phyloP scores from a whole-genome alignment of 2,329 filamentous ascomycete species.

The Plectosphaerella cucumerina region DNA sequence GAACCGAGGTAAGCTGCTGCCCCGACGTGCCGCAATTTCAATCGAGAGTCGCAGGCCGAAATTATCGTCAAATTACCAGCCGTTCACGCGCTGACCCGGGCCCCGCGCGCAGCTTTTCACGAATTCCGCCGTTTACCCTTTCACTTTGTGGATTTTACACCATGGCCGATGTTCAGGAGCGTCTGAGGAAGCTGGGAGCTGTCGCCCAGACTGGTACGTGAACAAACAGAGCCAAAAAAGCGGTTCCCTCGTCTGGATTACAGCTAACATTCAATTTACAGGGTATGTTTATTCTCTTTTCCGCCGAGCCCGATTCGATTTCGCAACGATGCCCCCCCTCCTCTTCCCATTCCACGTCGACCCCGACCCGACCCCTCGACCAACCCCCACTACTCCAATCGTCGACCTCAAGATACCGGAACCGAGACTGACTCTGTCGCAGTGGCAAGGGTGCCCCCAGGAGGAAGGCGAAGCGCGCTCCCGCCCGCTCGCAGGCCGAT shows the following conservation, averaged over 20 bases:
- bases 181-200: constrained; percentile 55
- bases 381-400: too few species aligned
- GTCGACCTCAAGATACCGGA: background rate
- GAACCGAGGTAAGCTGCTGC: constrained; percentile 5
- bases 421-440: constrained; percentile 20
- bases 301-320: background rate
- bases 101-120: background rate
- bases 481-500: constrained; percentile 87
- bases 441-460: constrained; percentile 97
- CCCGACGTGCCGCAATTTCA: background rate
- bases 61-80: background rate
- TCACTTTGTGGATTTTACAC: constrained; percentile 18
- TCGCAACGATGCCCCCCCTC: constrained; percentile 8
- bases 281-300: constrained; percentile 28
- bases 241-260: background rate
- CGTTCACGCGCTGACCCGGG: background rate
- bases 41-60: background rate
- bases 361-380: background rate
- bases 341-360: background rate
- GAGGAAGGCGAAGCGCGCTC: constrained; percentile 97
- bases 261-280: constrained; percentile 16
- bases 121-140: background rate
- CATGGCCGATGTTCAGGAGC: constrained; percentile 55
- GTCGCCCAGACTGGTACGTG: constrained; percentile 64
- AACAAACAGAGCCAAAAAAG: background rate